Evolutionary conservation across 176 grass and related monocot species (phyloP).

Genomic region (Paspalum notatum): DNA sequence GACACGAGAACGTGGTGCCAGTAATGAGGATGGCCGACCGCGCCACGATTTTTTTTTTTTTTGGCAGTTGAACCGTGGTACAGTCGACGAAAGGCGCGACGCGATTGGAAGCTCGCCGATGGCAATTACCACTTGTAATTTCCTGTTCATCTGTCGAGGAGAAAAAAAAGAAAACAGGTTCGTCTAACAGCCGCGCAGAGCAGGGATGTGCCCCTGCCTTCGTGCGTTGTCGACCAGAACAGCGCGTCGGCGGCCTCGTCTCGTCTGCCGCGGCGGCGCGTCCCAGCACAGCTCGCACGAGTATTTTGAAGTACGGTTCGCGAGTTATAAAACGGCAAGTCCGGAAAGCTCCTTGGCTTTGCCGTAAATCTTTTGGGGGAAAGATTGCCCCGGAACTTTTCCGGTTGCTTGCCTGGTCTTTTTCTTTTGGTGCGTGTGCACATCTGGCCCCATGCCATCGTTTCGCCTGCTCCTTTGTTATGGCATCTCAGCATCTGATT

Average conservation of each 20-base stretch:
- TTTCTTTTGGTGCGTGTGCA: not conserved
- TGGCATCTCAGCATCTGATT: not conserved
- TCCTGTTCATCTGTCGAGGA: too few species aligned
- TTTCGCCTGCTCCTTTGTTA: not conserved
- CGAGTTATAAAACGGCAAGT: not conserved
- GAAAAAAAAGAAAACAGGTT: too few species aligned
- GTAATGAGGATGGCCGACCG: not conserved
- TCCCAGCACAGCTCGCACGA: not conserved
- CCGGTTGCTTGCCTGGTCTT: not conserved
- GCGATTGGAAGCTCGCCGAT: not conserved
- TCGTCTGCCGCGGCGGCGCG: not conserved
- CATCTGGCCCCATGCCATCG: not conserved
- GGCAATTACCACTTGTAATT: not conserved
- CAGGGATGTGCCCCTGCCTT: not conserved
- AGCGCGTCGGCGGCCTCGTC: too few species aligned
- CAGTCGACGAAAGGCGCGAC: not conserved
- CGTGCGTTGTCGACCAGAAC: not conserved
- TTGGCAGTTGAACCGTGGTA: not conserved
- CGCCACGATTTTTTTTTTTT: too few species aligned
- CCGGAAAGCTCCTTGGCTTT: not conserved
- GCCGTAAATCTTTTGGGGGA: not conserved
- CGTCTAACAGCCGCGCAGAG: too few species aligned
- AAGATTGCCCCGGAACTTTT: not conserved
- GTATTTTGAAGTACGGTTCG: not conserved
- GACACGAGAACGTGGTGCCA: not conserved